Evolutionary conservation across 371 early-diverging fungal genomes (phyloP), one percentile per base, ranked within the genome.

Genomic region (Rhizopus microsporus): DNA sequence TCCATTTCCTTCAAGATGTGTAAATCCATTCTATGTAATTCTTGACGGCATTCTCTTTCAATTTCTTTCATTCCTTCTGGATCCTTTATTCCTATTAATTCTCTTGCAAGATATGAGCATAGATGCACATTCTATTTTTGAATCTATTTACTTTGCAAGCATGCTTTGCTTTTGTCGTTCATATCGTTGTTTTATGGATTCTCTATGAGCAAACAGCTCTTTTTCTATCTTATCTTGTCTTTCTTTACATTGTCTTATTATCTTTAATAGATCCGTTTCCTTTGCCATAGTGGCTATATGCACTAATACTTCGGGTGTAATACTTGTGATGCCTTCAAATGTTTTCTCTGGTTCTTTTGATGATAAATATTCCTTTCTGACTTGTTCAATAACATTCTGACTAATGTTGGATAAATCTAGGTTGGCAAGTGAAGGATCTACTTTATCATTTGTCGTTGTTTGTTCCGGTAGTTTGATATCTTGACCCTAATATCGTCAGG

Each of bases 241-340:
- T 16, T 49, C 52, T 52, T 70, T 67, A 49, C 69, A 67, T 15
- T 62, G 56, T 29, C 63, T 63, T 16, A 77, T 40, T 0, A 67
- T 60, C 4, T 60, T n/a, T 1, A 74, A 38, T 30, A 77, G 7
- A 37, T 74, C 40, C 0, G 78, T 74, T 31, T 77, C 72, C 42
- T 72, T 69, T 29, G 62, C 62, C 60, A 77, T 56, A 16, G 62
- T 54, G 7, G 69, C 67, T 30, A 77, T 51, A 4, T 59, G 60
- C 3, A 63, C 49, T 15, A 77, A 47, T 0, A 77, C 74, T 47
- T 77, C 70, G n/a, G 78, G 71, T 3, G 71, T 77, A 4, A 77
- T 58, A 1, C 56, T 54, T 15, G 52, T 58, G 8, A 77, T 13
- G 3, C 59, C 53, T 6, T 65, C 67, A 49, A 47, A 49, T 17